Evolutionary conservation across 2,329 filamentous ascomycete species (phyloP).

Genomic region (Esteya vermicola): DNA sequence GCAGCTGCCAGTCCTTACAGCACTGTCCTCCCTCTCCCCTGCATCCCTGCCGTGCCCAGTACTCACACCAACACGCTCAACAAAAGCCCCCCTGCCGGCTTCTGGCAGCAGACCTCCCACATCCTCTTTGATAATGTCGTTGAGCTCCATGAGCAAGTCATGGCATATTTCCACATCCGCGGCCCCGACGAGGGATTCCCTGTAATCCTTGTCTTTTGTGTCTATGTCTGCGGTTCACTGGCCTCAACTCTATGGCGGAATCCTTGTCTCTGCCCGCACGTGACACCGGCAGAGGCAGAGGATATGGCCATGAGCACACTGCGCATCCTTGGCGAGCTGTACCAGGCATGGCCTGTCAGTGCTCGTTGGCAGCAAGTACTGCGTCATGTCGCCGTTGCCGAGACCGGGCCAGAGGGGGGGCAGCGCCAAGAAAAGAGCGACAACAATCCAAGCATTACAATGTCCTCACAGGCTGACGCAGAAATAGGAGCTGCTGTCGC

Average conservation of each 20-base stretch:
- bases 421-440: too few relatives aligned
- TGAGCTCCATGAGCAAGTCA: conserved; percentile 21
- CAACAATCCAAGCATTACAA: too few relatives aligned
- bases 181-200: conserved; percentile 13
- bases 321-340: conserved; percentile 11
- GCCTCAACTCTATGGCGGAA: conserved; percentile 9
- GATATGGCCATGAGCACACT: conserved; percentile 10
- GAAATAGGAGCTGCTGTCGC: too few relatives aligned
- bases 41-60: too few relatives aligned
- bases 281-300: conserved; percentile 6
- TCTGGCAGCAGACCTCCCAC: conserved; percentile 5
- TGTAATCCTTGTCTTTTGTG: conserved; percentile 23
- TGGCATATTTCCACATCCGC: conserved; percentile 8
- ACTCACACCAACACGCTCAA: not conserved
- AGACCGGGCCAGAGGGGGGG: too few relatives aligned
- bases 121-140: conserved; percentile 21
- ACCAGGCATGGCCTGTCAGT: conserved; percentile 12
- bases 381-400: conserved; percentile 9
- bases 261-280: conserved; percentile 7
- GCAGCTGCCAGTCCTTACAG: too few relatives aligned
- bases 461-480: too few relatives aligned
- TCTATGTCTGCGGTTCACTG: conserved; percentile 24
- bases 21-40: too few relatives aligned
- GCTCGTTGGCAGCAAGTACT: conserved; percentile 12
- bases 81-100: not conserved